phyloP scores from a whole-genome alignment of 345 rosid genomes.

The Kandelia obovata region DNA sequence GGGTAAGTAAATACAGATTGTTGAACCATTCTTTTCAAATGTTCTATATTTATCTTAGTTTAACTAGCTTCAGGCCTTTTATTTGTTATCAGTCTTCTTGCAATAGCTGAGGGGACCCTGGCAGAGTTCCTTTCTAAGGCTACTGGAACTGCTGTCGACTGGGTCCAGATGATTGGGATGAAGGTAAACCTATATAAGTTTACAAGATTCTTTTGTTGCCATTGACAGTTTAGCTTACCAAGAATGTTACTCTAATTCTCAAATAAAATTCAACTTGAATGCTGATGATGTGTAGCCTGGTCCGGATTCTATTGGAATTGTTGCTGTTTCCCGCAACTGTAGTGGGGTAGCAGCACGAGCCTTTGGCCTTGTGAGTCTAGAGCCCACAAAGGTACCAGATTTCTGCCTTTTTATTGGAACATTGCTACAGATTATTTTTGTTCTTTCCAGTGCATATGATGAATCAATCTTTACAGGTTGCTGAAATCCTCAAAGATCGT shows the following conservation, averaged over 20 bases:
- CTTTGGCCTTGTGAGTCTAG: conserved; percentile 97
- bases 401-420: background rate
- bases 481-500: conserved; percentile 97
- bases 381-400: conserved; percentile 78
- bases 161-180: conserved; percentile 99
- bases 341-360: conserved; percentile 99
- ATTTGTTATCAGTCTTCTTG: conserved; percentile 55
- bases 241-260: background rate
- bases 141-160: conserved; percentile 99
- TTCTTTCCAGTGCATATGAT: conserved; percentile 1
- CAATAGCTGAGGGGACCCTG: conserved; percentile 95
- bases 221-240: background rate
- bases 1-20: conserved; percentile 46
- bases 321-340: conserved; percentile 97
- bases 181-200: conserved; percentile 45
- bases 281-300: conserved; percentile 65
- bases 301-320: conserved; percentile 99
- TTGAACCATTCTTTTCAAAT: background rate
- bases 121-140: conserved; percentile 93
- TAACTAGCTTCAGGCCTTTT: conserved; percentile 1
- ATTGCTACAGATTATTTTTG: background rate
- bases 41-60: background rate
- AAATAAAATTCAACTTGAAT: background rate
- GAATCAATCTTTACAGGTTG: conserved; percentile 45
- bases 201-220: background rate